Base-by-base conservation (phyloP, 805 yeast species). In the Suhomyces sp. region DNA sequence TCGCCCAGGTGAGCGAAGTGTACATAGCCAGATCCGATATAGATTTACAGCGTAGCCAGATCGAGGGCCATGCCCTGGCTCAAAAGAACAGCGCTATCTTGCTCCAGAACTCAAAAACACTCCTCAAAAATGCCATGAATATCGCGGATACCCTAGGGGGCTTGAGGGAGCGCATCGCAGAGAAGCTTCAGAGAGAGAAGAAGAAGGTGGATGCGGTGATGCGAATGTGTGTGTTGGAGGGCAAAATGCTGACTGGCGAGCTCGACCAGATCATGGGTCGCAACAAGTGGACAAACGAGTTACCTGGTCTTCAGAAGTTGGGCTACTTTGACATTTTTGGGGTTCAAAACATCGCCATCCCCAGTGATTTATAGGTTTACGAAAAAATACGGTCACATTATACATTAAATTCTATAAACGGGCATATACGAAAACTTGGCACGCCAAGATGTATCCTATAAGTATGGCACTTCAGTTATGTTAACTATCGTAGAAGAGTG, bases 21-120 rank as follows among this genome's bases (percentile, higher is more conserved):
- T 57, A 73, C 29, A 75, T 80, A n/a, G 81, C 79, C 29, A 66
- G 85, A 46, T 75, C 82, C 1, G 85, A 81, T 58, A 69, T 80
- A 3, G 84, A 80, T 50, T 58, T 78, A 10, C 83, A 79, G 59
- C 65, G 84, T 50, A 65, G 76, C n/a, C 72, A 68, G 44, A 29
- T 78, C 3, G 47, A 60, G 0, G 62, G 61, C 15, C 53, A 49
- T 22, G 68, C 66, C 8, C 61, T 66, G 21, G 72, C 79, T 0
- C 52, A 53, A 2, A 66, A 67, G 13, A 68, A 69, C 56, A 52
- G 53, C 17, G 55, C 52, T 2, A 58, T 76, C 0, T 61, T 81
- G 17, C 51, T 66, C 6, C 61, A 65, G 10, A 81, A 81, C 51
- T 62, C 73, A 44, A 72, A 66, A 41, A 75, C 71, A 3, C 66